Evolutionary conservation across 202 grass and related monocot genomes (phyloP).

Genomic region (Schoenoplectus triqueter): DNA sequence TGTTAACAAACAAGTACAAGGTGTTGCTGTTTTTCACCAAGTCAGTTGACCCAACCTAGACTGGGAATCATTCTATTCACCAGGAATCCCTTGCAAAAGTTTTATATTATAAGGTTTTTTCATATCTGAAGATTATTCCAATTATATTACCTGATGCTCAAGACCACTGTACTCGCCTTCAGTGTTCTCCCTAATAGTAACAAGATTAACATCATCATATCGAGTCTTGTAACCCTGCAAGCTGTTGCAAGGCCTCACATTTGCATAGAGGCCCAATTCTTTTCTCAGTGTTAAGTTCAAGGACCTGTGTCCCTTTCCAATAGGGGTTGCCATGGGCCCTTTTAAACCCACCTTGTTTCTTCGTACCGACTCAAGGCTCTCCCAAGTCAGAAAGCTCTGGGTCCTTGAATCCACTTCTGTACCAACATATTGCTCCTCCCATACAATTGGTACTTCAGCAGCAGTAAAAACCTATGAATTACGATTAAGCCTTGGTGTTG

Average conservation of each 20-base stretch:
- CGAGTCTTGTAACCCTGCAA: conserved; percentile 84
- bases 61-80: neutral
- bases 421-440: conserved; percentile 91
- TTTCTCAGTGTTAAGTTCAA: conserved; percentile 89
- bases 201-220: conserved; percentile 83
- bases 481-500: neutral
- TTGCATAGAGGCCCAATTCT: conserved; percentile 85
- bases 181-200: conserved; percentile 95
- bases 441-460: conserved; percentile 80
- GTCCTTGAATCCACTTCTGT: conserved; percentile 86
- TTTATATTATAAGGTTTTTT: neutral
- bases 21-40: neutral
- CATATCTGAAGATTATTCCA: neutral
- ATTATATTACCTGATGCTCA: conserved; percentile 76
- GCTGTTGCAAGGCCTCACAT: conserved; percentile 86
- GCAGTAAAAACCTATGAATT: conserved; percentile 74
- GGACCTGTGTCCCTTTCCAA: conserved; percentile 94
- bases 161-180: conserved; percentile 98
- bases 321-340: conserved; percentile 95
- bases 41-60: neutral
- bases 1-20: neutral
- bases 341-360: conserved; percentile 91
- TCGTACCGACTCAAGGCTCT: conserved; percentile 86
- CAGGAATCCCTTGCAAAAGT: neutral
- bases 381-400: conserved; percentile 95